These are phyloP conservation scores for Melastoma malabathricum DNA, from an alignment of 345 rosid genomes.

Conservation along the genomic window DNA sequence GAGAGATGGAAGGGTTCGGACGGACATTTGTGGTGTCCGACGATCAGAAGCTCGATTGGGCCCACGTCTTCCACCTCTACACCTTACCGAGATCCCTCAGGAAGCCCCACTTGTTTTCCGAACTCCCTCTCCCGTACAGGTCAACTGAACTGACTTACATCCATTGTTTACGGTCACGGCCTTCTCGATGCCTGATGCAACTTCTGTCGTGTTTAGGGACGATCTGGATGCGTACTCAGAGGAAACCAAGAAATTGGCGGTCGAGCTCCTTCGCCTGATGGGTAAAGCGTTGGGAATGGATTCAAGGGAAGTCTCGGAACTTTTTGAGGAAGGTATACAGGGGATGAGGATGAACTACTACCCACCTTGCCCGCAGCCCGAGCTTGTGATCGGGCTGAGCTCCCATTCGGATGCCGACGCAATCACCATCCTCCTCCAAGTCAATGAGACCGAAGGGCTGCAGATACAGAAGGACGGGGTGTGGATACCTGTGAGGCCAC, in stretches of 20 bases:
- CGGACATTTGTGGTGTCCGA: conserved; percentile 7
- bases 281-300: conserved; percentile 3
- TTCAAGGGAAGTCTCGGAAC: background rate
- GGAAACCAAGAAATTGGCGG: background rate
- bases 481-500: conserved; percentile 8
- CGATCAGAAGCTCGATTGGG: conserved; percentile 12
- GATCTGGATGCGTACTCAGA: background rate
- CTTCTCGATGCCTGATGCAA: background rate
- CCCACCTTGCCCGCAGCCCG: conserved; percentile 7
- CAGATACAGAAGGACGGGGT: conserved; percentile 6
- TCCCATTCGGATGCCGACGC: conserved; percentile 9
- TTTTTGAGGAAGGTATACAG: conserved; percentile 5
- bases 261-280: conserved; percentile 2
- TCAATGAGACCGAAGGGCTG: conserved; percentile 6
- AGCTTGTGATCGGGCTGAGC: conserved; percentile 6
- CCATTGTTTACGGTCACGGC: background rate
- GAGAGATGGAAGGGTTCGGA: conserved; percentile 5
- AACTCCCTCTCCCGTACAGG: conserved; percentile 5
- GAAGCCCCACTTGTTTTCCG: conserved; percentile 3
- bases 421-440: conserved; percentile 8
- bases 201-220: background rate
- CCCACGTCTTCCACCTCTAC: conserved; percentile 3
- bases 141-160: too few relatives aligned
- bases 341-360: conserved; percentile 3
- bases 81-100: conserved; percentile 4